Percentiles rank a stretch among this genome's conserved stretches.
These are phyloP conservation scores for Hansenula sp. DNA, from an alignment of 1,139 yeast species.

Conservation along the genomic window DNA sequence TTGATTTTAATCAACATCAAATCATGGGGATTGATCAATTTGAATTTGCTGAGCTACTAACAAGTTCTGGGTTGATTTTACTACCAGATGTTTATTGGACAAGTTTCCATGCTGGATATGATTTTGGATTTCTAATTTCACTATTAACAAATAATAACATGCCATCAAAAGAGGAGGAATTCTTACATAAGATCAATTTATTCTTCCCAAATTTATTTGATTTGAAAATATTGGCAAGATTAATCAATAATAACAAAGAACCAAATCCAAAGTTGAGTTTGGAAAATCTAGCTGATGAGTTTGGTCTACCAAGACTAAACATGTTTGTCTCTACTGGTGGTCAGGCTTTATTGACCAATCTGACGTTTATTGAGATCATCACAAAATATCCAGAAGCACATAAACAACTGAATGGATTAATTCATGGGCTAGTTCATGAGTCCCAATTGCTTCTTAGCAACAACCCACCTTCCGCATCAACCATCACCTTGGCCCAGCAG, in stretches of 20 bases:
- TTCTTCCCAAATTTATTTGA: constrained; percentile 86
- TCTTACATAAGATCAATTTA: constrained; percentile 63
- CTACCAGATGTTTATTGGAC: constrained; percentile 79
- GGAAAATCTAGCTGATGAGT: constrained; percentile 47
- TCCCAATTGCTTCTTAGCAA: background rate
- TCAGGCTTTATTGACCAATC: constrained; percentile 51
- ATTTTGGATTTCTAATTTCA: constrained; percentile 83
- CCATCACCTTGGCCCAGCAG: background rate
- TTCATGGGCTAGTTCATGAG: constrained; percentile 42
- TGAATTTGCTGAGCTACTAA: constrained; percentile 79
- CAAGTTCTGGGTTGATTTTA: constrained; percentile 81
- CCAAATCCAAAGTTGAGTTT: constrained; percentile 21
- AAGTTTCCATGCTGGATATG: constrained; percentile 93
- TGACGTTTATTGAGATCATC: constrained; percentile 54
- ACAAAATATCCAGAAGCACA: constrained; percentile 34
- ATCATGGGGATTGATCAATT: constrained; percentile 75
- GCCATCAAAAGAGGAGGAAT: constrained; percentile 81
- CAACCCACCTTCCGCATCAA: background rate
- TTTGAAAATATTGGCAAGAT: constrained; percentile 72
- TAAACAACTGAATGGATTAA: constrained; percentile 40
- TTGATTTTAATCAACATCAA: constrained; percentile 75
- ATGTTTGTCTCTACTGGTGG: constrained; percentile 44
- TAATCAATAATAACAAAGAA: constrained; percentile 25
- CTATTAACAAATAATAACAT: constrained; percentile 70
- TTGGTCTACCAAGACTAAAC: constrained; percentile 49